Evolutionary conservation across 176 grass and related monocot genomes (phyloP).

Genomic region (Leersia perrieri): DNA sequence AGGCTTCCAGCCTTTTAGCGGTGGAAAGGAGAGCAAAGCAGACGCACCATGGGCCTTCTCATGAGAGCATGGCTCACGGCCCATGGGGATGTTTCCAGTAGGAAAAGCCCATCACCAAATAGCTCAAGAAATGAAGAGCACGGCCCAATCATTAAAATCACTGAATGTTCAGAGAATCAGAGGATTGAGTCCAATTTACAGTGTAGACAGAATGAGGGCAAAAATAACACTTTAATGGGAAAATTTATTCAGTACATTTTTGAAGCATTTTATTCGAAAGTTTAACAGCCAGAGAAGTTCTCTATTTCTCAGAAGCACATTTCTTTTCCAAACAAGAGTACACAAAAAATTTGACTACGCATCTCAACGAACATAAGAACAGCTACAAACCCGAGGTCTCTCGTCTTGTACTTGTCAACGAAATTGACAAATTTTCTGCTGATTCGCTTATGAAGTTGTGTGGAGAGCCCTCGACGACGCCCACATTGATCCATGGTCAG

Average conservation of each 20-base stretch:
- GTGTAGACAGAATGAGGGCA: not conserved
- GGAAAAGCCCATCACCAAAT: not conserved
- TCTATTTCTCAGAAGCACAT: not conserved
- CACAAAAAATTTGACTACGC: not conserved
- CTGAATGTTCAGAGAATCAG: not conserved
- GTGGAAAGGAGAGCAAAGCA: not conserved
- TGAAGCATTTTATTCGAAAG: slow-evolving; percentile 39
- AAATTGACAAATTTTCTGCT: slow-evolving; percentile 19
- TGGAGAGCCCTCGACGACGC: not conserved
- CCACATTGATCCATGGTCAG: not conserved
- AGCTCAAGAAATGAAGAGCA: not conserved
- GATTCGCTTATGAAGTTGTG: not conserved
- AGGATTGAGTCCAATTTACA: not conserved
- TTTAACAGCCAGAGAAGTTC: not conserved
- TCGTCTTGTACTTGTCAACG: slow-evolving; percentile 31
- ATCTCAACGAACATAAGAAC: not conserved
- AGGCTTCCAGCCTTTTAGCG: not conserved
- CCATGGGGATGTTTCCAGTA: not conserved
- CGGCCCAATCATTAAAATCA: not conserved
- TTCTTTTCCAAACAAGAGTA: not conserved
- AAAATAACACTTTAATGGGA: not conserved
- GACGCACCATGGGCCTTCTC: not conserved
- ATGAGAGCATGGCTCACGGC: not conserved
- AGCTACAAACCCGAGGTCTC: not conserved
- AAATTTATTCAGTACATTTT: slow-evolving; percentile 21